Evolutionary conservation across 768 basidiomycete genomes (phyloP).

Genomic region (Suillus clintonianus): DNA sequence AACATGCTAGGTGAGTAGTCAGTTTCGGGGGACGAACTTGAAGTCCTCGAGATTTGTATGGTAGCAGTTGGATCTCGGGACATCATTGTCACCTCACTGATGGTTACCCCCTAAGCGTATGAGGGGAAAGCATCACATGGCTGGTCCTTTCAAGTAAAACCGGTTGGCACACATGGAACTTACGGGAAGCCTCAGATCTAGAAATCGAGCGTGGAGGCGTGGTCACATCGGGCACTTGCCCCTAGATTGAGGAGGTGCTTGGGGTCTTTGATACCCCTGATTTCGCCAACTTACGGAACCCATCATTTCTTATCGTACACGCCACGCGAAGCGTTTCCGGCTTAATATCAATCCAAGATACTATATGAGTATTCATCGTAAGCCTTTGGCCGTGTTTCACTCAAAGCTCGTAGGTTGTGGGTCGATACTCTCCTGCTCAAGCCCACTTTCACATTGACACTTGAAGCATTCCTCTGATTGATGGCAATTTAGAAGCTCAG

Average conservation of each 20-base stretch:
- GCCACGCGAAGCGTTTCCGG: too few species aligned
- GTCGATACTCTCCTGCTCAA: background rate
- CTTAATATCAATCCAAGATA: too few species aligned
- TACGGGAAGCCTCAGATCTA: background rate
- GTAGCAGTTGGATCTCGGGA: background rate
- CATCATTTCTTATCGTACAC: too few species aligned
- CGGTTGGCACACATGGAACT: background rate
- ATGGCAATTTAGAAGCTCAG: background rate
- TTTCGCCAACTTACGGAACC: too few species aligned
- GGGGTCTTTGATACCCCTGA: background rate
- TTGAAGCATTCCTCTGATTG: background rate
- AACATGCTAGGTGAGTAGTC: constrained; percentile 6
- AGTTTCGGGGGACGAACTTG: background rate
- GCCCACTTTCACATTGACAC: background rate
- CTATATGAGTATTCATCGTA: too few species aligned
- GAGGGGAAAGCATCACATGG: background rate
- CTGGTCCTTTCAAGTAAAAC: background rate
- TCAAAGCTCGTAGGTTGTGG: background rate
- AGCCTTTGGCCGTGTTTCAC: background rate
- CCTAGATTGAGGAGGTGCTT: background rate
- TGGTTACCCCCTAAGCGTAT: background rate
- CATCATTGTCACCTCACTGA: too few species aligned
- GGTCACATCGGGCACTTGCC: too few species aligned
- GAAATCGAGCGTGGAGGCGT: background rate
- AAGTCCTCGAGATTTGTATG: background rate